A percentile compares a stretch with the other conserved stretches of the same genome.
phyloP scores from a whole-genome alignment of 202 grass and related monocot species.

The Eragrostis tef region DNA sequence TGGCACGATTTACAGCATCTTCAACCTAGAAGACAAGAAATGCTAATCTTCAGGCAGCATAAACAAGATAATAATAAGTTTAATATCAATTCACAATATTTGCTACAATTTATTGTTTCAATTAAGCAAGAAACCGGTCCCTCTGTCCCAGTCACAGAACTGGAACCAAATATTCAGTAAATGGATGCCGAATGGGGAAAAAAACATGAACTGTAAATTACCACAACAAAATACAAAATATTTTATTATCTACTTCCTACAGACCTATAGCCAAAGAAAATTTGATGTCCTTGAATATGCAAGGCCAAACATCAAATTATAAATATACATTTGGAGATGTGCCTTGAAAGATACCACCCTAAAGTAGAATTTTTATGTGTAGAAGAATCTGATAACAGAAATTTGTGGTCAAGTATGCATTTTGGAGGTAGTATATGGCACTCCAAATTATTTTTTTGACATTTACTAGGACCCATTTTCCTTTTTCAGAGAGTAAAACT shows the following conservation, averaged over 20 bases:
- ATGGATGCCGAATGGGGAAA: not conserved
- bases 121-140: slow-evolving; percentile 5
- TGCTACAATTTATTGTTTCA: slow-evolving; percentile 32
- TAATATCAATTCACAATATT: slow-evolving; percentile 29
- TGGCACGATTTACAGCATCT: slow-evolving; percentile 68
- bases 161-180: slow-evolving; percentile 31
- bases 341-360: not conserved
- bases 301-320: slow-evolving; percentile 1
- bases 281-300: not conserved
- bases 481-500: slow-evolving; percentile 1
- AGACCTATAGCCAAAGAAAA: slow-evolving; percentile 6
- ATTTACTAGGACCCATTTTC: not conserved
- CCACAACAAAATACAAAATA: not conserved
- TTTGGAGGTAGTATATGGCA: not conserved
- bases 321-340: not conserved
- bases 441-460: not conserved
- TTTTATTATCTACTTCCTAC: not conserved
- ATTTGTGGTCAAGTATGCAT: slow-evolving; percentile 20
- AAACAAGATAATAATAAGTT: slow-evolving; percentile 20
- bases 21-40: slow-evolving; percentile 57
- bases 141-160: not conserved
- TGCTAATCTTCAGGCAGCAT: slow-evolving; percentile 31
- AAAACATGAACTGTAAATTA: slow-evolving; percentile 22
- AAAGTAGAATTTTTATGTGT: not conserved
- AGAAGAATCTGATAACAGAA: not conserved